Percentiles rank a stretch among this genome's conserved stretches.
phyloP scores from a whole-genome alignment of 306 rosid genomes.

The Macrotyloma uniflorum region DNA sequence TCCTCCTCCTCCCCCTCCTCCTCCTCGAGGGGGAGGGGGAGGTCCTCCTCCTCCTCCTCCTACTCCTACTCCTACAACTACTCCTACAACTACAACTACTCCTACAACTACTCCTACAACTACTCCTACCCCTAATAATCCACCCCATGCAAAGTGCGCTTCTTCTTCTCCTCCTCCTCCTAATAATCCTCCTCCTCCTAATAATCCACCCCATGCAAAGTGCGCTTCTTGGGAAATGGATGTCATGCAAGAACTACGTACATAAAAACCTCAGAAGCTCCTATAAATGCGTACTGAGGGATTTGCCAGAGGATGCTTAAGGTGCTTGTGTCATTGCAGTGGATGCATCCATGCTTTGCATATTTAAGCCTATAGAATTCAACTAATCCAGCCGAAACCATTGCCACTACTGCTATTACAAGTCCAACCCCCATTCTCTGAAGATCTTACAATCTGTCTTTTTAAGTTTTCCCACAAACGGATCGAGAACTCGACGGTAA shows the following conservation, averaged over 20 bases:
- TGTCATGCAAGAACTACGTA: conserved; percentile 99
- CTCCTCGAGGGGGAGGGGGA: too few relatives aligned
- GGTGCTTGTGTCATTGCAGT: conserved; percentile 77
- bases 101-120: too few relatives aligned
- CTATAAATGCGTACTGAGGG: conserved; percentile 91
- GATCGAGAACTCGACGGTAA: conserved; percentile 83
- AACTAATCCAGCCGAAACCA: conserved; percentile 94
- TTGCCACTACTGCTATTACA: conserved; percentile 87
- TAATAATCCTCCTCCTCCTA: too few relatives aligned
- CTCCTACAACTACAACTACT: too few relatives aligned
- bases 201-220: too few relatives aligned
- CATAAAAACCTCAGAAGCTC: conserved; percentile 99
- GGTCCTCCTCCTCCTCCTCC: too few relatives aligned
- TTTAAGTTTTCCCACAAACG: conserved; percentile 68
- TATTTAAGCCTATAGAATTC: conserved; percentile 87
- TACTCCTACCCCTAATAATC: too few relatives aligned
- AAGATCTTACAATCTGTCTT: conserved; percentile 76
- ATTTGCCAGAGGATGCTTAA: conserved; percentile 96
- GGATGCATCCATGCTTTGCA: conserved; percentile 62
- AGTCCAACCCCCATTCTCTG: conserved; percentile 99
- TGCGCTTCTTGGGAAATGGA: conserved; percentile 99
- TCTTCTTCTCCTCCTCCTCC: too few relatives aligned
- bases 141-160: too few relatives aligned
- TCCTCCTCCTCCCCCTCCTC: too few relatives aligned
- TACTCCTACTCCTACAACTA: too few relatives aligned